Evolutionary conservation across 2,329 filamentous ascomycete genomes (phyloP).

Genomic region (Parastagonospora nodorum): DNA sequence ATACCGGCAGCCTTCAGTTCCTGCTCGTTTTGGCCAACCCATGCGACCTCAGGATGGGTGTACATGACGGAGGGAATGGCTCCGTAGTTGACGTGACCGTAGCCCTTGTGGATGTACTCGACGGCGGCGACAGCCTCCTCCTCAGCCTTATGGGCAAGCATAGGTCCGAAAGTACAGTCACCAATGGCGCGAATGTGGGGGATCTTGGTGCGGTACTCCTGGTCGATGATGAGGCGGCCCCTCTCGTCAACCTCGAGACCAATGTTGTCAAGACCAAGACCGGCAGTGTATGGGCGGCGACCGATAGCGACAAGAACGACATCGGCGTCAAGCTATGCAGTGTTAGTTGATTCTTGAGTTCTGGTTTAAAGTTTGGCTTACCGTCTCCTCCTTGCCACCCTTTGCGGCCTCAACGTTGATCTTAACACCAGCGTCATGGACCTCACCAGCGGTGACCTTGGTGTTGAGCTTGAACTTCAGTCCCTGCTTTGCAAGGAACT

Average conservation of each 20-base stretch:
- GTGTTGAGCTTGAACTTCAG: constrained; percentile 98
- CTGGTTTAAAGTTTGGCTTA: constrained; percentile 53
- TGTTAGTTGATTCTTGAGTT: constrained; percentile 7
- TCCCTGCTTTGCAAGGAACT: constrained; percentile 93
- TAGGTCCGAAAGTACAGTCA: constrained; percentile 95
- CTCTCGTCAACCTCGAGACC: constrained; percentile 90
- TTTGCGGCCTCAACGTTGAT: constrained; percentile 90
- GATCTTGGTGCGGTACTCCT: constrained; percentile 97
- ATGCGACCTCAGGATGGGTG: constrained; percentile 96
- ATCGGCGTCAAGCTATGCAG: constrained; percentile 79
- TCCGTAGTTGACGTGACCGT: constrained; percentile 98
- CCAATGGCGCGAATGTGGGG: constrained; percentile 97
- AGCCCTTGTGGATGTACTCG: constrained; percentile 97
- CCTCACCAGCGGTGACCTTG: constrained; percentile 88
- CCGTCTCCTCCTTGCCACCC: constrained; percentile 91
- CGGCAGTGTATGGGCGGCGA: constrained; percentile 89
- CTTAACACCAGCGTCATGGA: constrained; percentile 75
- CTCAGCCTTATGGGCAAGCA: constrained; percentile 99
- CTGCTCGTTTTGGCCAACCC: constrained; percentile 97
- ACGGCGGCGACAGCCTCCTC: constrained; percentile 94
- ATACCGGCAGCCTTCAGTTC: constrained; percentile 89
- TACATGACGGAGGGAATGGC: constrained; percentile 99
- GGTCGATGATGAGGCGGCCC: constrained; percentile 94
- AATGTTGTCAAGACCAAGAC: constrained; percentile 91
- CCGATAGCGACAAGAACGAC: constrained; percentile 97